Conservation (phyloP, 495 filamentous ascomycete species). For the Aspergillus egyptiacus region DNA sequence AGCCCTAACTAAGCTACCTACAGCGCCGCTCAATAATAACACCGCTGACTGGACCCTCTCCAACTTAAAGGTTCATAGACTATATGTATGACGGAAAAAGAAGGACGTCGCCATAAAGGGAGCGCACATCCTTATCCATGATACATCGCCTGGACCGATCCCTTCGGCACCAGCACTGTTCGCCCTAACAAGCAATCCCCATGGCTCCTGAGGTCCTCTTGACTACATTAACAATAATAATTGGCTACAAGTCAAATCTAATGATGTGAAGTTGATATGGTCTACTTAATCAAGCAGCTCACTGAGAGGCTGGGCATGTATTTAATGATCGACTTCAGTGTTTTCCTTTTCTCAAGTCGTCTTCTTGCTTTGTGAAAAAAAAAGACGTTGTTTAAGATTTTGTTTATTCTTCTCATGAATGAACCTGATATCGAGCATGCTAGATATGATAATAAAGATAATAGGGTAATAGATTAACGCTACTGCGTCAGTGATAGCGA, state of each 20-base stretch:
- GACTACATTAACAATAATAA: constrained; percentile 1
- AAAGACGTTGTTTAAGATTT: not conserved
- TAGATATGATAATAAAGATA: too few relatives aligned
- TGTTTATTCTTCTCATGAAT: not conserved
- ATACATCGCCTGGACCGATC: not conserved
- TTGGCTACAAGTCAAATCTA: not conserved
- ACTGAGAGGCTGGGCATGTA: not conserved
- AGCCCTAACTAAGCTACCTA: too few relatives aligned
- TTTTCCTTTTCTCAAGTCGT: not conserved
- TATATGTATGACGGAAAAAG: not conserved
- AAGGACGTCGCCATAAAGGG: not conserved
- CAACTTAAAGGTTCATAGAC: not conserved
- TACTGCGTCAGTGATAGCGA: not conserved
- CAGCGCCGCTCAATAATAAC: not conserved
- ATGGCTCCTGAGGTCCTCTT: not conserved
- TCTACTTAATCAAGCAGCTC: not conserved
- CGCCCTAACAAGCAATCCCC: not conserved
- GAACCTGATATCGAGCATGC: too few relatives aligned
- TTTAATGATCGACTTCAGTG: not conserved
- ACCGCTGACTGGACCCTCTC: not conserved
- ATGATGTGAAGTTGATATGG: constrained; percentile 9
- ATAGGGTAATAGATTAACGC: too few relatives aligned
- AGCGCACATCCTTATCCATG: not conserved
- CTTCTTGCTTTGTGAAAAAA: not conserved
- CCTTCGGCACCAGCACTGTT: not conserved